Base-by-base conservation (phyloP, 2,329 filamentous ascomycete species). In the Fusarium marasasianum region DNA sequence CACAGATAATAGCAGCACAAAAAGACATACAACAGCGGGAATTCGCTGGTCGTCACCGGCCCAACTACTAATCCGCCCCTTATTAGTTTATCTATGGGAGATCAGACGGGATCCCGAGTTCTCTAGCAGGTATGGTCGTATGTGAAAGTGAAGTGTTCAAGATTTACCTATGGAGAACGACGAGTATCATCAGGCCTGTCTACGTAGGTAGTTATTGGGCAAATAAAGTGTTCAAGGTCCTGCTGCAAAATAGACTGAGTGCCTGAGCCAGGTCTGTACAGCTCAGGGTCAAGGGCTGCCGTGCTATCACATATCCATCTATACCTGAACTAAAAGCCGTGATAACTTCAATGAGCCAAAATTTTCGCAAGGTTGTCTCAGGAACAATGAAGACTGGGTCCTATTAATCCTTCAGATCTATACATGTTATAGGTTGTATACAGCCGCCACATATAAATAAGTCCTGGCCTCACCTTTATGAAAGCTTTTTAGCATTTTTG, bases 1-100 rank as follows among this genome's bases (percentile, higher is more conserved):
- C n/a, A 31, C 12, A 29, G 9, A 35, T 14, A 22, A 56, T 9
- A 11, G 15, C 10, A 9, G n/a, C 10, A 6, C 48, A 58, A 62
- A 61, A 62, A 62, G 26, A 62, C 48, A 62, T 62, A 62, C 58
- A 62, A 44, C 58, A 62, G 58, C 58, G 31, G 48, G 48, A 40
- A 44, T 56, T 56, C 38, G 29, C 38, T 54, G 58, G 47, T 61
- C 38, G 38, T 55, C 58, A 61, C 47, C 38, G 58, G 35, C 24
- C 47, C 58, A 37, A 26, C 38, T 62, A 62, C 59, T 62, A 62
- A 56, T 56, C 31, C 59, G 40, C 59, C 59, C 59, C 40, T 62
- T 56, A 56, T 56, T 35, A 55, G 50, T 43, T 62, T 62, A 44
- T 44, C 48, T 45, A 37, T 45, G 50, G 59, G 59, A 56, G 50